These are phyloP conservation scores for Alternaria longipes DNA, from an alignment of 2,329 filamentous ascomycete genomes.

Conservation along the genomic window DNA sequence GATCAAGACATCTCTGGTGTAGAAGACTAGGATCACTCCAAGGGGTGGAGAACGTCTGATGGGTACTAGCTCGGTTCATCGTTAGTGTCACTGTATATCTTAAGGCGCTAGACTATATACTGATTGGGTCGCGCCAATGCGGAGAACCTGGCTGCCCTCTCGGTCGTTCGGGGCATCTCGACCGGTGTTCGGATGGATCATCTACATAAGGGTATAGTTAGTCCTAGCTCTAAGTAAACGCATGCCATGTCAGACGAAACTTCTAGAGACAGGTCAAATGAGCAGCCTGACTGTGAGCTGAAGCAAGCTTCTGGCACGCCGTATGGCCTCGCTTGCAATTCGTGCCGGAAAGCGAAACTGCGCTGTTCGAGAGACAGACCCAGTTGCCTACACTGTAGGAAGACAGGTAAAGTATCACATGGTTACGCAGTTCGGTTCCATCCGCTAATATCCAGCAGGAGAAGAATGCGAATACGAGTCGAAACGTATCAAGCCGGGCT, in stretches of 20 bases:
- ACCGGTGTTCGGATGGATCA: not conserved
- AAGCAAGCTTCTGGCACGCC: not conserved
- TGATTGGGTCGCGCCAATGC: not conserved
- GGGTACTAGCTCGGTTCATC: not conserved
- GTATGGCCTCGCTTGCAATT: not conserved
- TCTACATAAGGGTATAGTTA: not conserved
- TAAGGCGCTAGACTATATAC: not conserved
- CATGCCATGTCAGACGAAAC: not conserved
- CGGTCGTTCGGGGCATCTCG: not conserved
- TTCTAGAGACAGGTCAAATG: not conserved
- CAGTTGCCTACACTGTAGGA: not conserved
- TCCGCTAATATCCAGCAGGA: not conserved
- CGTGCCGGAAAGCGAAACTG: not conserved
- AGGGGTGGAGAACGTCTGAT: not conserved
- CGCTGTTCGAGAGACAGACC: not conserved
- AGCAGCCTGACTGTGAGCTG: not conserved
- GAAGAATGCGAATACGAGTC: not conserved
- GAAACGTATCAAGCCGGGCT: not conserved
- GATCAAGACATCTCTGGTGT: not conserved
- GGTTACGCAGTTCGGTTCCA: fast-evolving
- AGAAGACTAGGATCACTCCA: not conserved
- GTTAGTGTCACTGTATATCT: not conserved
- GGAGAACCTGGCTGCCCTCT: not conserved
- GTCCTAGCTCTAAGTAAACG: not conserved
- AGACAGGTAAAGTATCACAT: not conserved